Evolutionary conservation across 768 basidiomycete genomes (phyloP).

Genomic region (Tulasnella sp.): DNA sequence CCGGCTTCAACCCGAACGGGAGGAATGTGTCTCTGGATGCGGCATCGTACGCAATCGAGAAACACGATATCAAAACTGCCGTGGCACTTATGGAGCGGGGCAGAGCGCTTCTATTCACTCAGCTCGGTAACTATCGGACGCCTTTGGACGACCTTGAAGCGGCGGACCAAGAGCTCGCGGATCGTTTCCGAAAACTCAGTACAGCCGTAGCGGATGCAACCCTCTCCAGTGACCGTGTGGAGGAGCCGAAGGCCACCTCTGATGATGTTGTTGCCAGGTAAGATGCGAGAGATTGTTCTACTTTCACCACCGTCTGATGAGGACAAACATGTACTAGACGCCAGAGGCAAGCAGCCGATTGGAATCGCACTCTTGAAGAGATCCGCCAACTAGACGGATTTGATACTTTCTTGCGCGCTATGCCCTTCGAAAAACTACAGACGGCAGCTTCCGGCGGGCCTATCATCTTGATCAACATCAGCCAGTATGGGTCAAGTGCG

Average conservation of each 20-base stretch:
- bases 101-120: background rate
- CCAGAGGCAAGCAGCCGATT: background rate
- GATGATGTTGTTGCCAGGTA: too few species aligned
- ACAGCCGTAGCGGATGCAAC: background rate
- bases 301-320: background rate
- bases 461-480: constrained; percentile 8
- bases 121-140: background rate
- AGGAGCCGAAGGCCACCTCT: background rate
- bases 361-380: constrained; percentile 2
- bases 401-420: constrained; percentile 1
- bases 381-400: constrained; percentile 8
- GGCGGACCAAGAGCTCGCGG: background rate
- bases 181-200: background rate
- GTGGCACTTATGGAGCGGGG: background rate
- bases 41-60: too few species aligned
- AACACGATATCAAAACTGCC: too few species aligned
- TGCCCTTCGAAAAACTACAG: background rate
- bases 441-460: constrained; percentile 9
- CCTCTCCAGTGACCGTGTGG: background rate
- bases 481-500: constrained; percentile 7
- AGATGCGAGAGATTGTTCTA: background rate
- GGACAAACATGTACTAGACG: background rate
- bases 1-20: too few species aligned
- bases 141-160: background rate
- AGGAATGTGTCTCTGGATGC: too few species aligned